phyloP scores from a whole-genome alignment of 768 basidiomycete genomes.

The Auriculariales sp. region DNA sequence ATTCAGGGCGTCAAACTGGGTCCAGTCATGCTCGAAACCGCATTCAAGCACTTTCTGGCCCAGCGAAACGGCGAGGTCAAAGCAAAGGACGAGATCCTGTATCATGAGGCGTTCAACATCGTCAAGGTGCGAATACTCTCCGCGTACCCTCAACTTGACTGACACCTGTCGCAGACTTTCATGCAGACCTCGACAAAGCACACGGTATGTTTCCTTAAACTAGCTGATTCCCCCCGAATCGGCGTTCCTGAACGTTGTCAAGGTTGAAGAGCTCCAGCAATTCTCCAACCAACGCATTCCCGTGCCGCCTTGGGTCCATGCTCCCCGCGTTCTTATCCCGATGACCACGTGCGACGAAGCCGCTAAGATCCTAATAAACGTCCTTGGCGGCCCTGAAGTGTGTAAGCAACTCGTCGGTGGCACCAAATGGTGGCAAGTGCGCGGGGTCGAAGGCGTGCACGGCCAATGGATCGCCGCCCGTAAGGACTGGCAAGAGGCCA shows the following conservation, averaged over 20 bases:
- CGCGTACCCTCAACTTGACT: neutral
- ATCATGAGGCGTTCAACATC: slow-evolving; percentile 66
- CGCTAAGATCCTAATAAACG: slow-evolving; percentile 55
- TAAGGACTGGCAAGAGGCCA: slow-evolving; percentile 67
- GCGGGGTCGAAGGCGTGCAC: slow-evolving; percentile 65
- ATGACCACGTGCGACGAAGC: slow-evolving; percentile 9
- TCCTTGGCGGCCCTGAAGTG: slow-evolving; percentile 67
- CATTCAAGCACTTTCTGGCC: neutral
- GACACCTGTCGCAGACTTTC: slow-evolving; percentile 39
- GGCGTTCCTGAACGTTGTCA: neutral
- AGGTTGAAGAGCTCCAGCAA: slow-evolving; percentile 65
- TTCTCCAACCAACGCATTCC: slow-evolving; percentile 36
- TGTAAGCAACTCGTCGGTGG: slow-evolving; percentile 59
- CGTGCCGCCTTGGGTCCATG: slow-evolving; percentile 19
- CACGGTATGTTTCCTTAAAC: slow-evolving; percentile 6
- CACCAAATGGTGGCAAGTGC: slow-evolving; percentile 95
- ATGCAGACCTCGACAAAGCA: slow-evolving; percentile 56
- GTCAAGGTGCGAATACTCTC: slow-evolving; percentile 37
- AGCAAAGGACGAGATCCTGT: slow-evolving; percentile 54
- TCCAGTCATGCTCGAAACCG: neutral
- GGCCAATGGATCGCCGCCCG: slow-evolving; percentile 79
- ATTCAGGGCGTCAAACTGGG: neutral
- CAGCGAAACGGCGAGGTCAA: neutral
- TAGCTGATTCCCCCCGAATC: neutral
- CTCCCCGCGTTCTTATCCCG: slow-evolving; percentile 15